A percentile compares a stretch with the other conserved stretches of the same genome.
These are phyloP conservation scores for Podila epicladia DNA, from an alignment of 192 early-diverging fungal genomes.

Conservation along the genomic window DNA sequence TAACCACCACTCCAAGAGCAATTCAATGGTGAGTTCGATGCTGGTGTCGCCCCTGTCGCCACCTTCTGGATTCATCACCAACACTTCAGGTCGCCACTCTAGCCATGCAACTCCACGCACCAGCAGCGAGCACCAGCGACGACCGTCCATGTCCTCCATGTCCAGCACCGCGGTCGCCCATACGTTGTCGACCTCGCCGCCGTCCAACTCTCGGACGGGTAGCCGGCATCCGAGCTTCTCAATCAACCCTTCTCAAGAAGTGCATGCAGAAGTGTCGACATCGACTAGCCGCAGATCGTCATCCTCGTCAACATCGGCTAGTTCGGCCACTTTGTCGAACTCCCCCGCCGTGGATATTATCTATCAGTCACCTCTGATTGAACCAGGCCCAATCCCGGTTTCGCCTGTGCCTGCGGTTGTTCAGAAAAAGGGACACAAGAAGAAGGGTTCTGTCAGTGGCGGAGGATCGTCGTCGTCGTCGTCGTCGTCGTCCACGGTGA, in stretches of 20 bases:
- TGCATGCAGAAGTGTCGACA: constrained; percentile 1
- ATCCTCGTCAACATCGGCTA: background rate
- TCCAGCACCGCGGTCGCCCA: background rate
- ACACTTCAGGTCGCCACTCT: background rate
- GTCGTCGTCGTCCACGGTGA: too few relatives aligned
- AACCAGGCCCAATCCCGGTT: background rate
- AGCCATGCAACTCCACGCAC: background rate
- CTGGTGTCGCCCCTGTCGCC: background rate
- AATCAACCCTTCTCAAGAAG: background rate
- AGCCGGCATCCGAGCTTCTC: background rate
- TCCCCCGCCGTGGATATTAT: background rate
- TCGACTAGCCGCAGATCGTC: background rate
- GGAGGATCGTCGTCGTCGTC: too few relatives aligned
- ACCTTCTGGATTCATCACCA: background rate
- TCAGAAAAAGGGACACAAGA: background rate
- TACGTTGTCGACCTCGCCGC: background rate
- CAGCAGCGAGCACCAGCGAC: background rate
- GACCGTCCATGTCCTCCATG: background rate
- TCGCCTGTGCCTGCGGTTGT: background rate
- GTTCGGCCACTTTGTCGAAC: background rate
- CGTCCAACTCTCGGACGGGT: background rate
- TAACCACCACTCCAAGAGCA: too few relatives aligned
- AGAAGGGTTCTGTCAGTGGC: background rate
- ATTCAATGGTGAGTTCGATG: background rate
- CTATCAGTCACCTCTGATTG: background rate